These are phyloP conservation scores for Mycena latifolia DNA, from an alignment of 768 basidiomycete species.

Conservation along the genomic window DNA sequence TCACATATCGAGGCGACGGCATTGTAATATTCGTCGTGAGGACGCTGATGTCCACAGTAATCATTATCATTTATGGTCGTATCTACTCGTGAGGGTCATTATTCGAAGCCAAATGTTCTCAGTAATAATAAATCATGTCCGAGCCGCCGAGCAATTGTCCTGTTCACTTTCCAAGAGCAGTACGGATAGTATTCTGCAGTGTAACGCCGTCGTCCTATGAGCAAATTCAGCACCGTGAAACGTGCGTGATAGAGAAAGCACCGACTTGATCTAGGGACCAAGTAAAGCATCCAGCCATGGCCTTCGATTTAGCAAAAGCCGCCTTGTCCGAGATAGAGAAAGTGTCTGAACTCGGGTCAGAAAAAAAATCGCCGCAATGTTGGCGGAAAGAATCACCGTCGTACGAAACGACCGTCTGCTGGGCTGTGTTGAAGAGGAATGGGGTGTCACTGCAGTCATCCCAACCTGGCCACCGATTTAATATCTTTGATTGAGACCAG, in stretches of 20 bases:
- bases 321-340: conserved; percentile 65
- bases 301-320: conserved; percentile 63
- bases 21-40: too few relatives aligned
- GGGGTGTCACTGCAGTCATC: conserved; percentile 80
- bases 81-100: too few relatives aligned
- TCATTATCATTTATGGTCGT: too few relatives aligned
- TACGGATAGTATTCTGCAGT: conserved; percentile 44
- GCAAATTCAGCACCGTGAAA: neutral
- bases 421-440: conserved; percentile 59
- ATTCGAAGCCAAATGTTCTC: too few relatives aligned
- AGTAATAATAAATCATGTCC: too few relatives aligned
- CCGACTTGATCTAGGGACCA: conserved; percentile 58
- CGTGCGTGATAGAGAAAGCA: neutral
- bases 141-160: too few relatives aligned
- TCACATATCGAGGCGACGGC: too few relatives aligned
- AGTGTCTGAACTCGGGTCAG: conserved; percentile 43
- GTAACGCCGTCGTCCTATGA: conserved; percentile 32
- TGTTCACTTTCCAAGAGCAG: conserved; percentile 22
- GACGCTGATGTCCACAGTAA: too few relatives aligned
- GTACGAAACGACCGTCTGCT: conserved; percentile 72
- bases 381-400: conserved; percentile 55
- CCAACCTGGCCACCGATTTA: conserved; percentile 59
- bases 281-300: conserved; percentile 68
- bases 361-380: neutral
- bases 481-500: neutral